Percentiles rank a stretch among this genome's conserved stretches.
Evolutionary conservation across 2,329 filamentous ascomycete genomes (phyloP).

Genomic region (Cladosporium sp.): DNA sequence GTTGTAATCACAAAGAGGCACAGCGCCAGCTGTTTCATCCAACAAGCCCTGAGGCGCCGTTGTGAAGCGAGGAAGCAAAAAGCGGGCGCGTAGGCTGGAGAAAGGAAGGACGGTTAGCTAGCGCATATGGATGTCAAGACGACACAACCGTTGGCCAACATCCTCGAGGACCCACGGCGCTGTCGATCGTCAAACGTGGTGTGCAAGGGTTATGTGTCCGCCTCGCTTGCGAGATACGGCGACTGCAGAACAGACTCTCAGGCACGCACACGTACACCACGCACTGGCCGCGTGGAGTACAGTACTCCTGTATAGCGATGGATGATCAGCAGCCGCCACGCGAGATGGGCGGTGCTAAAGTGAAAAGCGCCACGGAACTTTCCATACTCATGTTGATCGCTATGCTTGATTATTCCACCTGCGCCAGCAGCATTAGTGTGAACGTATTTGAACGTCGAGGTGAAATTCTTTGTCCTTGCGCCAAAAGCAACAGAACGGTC

Average conservation of each 20-base stretch:
- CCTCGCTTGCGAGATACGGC: slow-evolving; percentile 5
- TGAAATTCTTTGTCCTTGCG: too few relatives aligned
- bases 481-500: too few relatives aligned
- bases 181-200: slow-evolving; percentile 10
- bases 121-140: slow-evolving; percentile 1
- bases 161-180: neutral
- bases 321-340: slow-evolving; percentile 10
- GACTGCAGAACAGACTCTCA: neutral
- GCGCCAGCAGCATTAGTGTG: neutral
- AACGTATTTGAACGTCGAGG: too few relatives aligned
- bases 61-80: slow-evolving; percentile 2
- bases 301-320: too few relatives aligned
- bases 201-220: slow-evolving; percentile 4
- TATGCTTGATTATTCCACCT: slow-evolving; percentile 2
- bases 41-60: neutral
- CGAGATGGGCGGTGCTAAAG: neutral
- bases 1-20: slow-evolving; percentile 9
- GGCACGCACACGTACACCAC: neutral
- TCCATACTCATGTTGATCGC: slow-evolving; percentile 8
- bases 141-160: slow-evolving; percentile 4
- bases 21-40: slow-evolving; percentile 11
- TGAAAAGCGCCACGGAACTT: slow-evolving; percentile 2
- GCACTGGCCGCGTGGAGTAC: neutral
- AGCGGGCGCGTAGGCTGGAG: slow-evolving; percentile 2
- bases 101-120: slow-evolving; percentile 2